A percentile compares a stretch with the other conserved stretches of the same genome.
Evolutionary conservation across 306 rosid genomes (phyloP).

Genomic region (Hylodesmum podocarpum): DNA sequence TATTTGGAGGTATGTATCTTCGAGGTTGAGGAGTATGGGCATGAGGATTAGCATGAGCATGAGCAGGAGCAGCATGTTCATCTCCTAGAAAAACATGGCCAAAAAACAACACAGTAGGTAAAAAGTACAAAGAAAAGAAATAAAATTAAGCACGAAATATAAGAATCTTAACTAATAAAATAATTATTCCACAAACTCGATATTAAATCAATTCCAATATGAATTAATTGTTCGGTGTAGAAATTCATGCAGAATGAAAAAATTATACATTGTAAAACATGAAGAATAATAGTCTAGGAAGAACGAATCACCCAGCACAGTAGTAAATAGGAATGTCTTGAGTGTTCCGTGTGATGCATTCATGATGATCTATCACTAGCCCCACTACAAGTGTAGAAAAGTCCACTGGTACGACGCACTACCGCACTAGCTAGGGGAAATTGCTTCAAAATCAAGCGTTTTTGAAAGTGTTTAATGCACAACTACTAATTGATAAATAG

Average conservation of each 20-base stretch:
- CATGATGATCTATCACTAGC: not conserved
- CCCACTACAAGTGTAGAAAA: constrained; percentile 14
- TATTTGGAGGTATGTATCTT: constrained; percentile 51
- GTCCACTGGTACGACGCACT: not conserved
- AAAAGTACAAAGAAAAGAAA: not conserved
- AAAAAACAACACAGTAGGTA: not conserved
- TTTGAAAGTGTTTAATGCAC: not conserved
- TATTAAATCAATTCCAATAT: not conserved
- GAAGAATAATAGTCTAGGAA: not conserved
- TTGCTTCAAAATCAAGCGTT: not conserved
- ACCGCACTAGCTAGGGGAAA: not conserved
- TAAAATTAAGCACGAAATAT: not conserved
- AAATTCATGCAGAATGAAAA: not conserved
- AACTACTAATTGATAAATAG: not conserved
- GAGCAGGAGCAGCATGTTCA: constrained; percentile 34
- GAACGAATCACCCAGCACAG: not conserved
- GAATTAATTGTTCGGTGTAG: not conserved
- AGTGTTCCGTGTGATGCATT: not conserved
- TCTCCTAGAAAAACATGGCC: constrained; percentile 40
- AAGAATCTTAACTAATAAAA: not conserved
- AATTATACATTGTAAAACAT: not conserved
- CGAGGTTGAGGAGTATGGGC: constrained; percentile 66
- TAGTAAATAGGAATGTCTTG: not conserved
- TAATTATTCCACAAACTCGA: not conserved
- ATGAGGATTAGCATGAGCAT: too few species aligned